A percentile compares a stretch with the other conserved stretches of the same genome.
Conservation (phyloP, 2,329 filamentous ascomycete genomes). For the Fusarium denticulatum region DNA sequence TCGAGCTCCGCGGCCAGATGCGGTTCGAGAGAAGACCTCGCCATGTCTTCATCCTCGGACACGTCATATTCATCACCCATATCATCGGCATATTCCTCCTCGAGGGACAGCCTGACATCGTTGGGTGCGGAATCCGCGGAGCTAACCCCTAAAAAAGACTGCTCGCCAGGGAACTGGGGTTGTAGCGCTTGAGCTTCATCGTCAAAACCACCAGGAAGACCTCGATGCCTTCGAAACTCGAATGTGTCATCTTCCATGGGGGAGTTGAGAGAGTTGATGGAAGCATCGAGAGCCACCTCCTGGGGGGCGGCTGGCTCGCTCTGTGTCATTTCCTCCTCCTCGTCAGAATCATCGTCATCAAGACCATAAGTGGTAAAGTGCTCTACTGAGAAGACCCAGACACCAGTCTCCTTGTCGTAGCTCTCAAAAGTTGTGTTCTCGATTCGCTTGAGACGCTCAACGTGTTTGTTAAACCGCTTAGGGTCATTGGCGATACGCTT, state of each 20-base stretch:
- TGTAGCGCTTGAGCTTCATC: conserved; percentile 64
- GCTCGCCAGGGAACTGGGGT: conserved; percentile 63
- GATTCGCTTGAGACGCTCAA: conserved; percentile 82
- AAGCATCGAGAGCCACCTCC: conserved; percentile 34
- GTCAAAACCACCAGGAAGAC: conserved; percentile 85
- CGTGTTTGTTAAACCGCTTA: conserved; percentile 80
- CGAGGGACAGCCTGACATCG: conserved; percentile 66
- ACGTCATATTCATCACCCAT: conserved; percentile 82
- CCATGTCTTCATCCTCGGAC: conserved; percentile 76
- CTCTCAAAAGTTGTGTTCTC: conserved; percentile 81
- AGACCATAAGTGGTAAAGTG: conserved; percentile 97
- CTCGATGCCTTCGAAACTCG: conserved; percentile 60
- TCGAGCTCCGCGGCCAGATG: conserved; percentile 81
- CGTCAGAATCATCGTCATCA: conserved; percentile 76
- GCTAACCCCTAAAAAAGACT: conserved; percentile 94
- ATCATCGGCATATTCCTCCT: conserved; percentile 65
- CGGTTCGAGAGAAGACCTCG: conserved; percentile 78
- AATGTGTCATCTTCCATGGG: conserved; percentile 66
- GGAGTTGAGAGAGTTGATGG: conserved; percentile 40
- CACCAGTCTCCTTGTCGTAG: conserved; percentile 82
- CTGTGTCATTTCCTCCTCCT: conserved; percentile 51
- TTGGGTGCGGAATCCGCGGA: conserved; percentile 82
- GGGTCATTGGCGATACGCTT: conserved; percentile 64
- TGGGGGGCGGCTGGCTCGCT: conserved; percentile 28
- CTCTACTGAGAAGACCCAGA: conserved; percentile 93